These are phyloP conservation scores for Citrus reticulata DNA, from an alignment of 345 rosid genomes.

Conservation along the genomic window DNA sequence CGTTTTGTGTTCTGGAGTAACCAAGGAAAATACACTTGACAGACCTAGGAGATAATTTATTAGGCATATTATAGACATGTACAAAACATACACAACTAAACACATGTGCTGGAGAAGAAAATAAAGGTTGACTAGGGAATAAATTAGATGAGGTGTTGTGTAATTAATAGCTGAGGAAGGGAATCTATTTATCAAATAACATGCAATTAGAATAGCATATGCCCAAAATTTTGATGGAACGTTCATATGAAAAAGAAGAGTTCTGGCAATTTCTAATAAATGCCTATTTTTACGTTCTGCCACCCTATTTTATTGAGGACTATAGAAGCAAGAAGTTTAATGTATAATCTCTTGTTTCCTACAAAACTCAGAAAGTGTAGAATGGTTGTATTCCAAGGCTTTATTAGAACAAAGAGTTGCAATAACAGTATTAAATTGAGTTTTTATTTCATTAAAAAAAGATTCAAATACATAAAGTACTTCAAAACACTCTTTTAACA, in stretches of 20 bases:
- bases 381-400: not conserved
- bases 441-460: not conserved
- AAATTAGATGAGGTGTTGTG: not conserved
- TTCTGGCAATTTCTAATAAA: not conserved
- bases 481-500: not conserved
- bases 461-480: not conserved
- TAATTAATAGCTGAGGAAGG: not conserved
- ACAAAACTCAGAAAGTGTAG: not conserved
- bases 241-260: not conserved
- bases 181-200: not conserved
- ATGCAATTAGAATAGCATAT: not conserved
- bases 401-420: not conserved
- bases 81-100: not conserved
- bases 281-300: not conserved
- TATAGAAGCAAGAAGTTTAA: not conserved
- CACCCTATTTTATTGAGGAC: not conserved
- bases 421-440: not conserved
- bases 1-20: not conserved
- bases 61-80: not conserved
- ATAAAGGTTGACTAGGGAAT: not conserved
- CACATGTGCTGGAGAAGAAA: not conserved
- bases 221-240: not conserved
- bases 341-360: not conserved
- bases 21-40: not conserved
- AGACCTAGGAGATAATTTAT: not conserved